Conservation (phyloP, 306 rosid species). For the Biancaea sappan region DNA sequence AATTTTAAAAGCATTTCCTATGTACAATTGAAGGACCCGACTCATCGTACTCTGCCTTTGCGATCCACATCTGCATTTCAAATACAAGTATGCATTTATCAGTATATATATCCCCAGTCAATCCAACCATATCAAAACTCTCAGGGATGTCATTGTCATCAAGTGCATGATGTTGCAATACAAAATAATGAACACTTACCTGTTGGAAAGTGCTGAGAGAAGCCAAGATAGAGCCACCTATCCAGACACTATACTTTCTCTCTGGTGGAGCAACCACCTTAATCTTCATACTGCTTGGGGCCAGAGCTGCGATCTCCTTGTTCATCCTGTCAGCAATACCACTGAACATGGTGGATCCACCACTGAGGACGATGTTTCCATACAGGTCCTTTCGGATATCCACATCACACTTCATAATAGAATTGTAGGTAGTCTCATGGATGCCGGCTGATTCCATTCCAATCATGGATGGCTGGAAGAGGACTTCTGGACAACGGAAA, state of each 20-base stretch:
- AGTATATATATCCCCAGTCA: not conserved
- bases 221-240: too few species aligned
- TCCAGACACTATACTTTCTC: too few species aligned
- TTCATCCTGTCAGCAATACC: conserved; percentile 96
- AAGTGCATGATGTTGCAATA: not conserved
- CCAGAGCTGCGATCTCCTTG: conserved; percentile 86
- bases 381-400: too few species aligned
- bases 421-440: conserved; percentile 85
- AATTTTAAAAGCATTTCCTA: conserved; percentile 83
- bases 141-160: too few species aligned
- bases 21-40: conserved; percentile 95
- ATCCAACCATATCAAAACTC: not conserved
- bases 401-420: too few species aligned
- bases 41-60: conserved; percentile 93
- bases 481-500: conserved; percentile 89
- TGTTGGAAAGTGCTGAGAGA: too few species aligned
- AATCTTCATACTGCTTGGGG: too few species aligned
- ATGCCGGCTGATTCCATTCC: conserved; percentile 94
- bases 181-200: conserved; percentile 66
- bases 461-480: conserved; percentile 91
- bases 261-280: too few species aligned
- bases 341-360: conserved; percentile 89
- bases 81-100: conserved; percentile 17
- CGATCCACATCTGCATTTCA: conserved; percentile 87
- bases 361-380: too few species aligned